Base-by-base conservation (phyloP, 306 rosid genomes). In the Macrotyloma uniflorum region DNA sequence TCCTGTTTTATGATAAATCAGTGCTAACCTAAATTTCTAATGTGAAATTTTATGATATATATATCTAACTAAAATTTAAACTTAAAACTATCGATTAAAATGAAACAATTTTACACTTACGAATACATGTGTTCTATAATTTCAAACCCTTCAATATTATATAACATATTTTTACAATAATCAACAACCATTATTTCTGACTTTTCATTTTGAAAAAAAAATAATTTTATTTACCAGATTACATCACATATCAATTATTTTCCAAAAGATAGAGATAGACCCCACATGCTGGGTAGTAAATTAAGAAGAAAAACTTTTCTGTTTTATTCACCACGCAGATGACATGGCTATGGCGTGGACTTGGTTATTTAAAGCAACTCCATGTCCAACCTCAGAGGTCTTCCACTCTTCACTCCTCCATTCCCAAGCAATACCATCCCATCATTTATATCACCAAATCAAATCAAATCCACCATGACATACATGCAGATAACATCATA, bases 311-410 rank as follows among this genome's bases (percentile, higher is more conserved):
- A 45, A 38, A 66, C 18, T 40, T 42, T 77, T 38, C 2, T 14
- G 38, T 76, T 74, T 42, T 77, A 22, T 10, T 83, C 5, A 69
- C 33, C 15, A 45, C 12, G 42, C 0, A 63, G n/a, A 79, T 75
- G 77, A 54, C 58, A 70, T 64, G 51, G 78, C 36, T 8, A 38
- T n/a, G 74, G 14, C 4, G 46, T 18, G 74, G 73, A 59, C 22
- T 20, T 40, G 10, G 11, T 32, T 82, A 82, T 70, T 70, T 70
- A 70, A 70, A 62, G 68, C 51, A 45, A 47, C 40, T 61, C 61
- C 53, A 53, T 59, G 11, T 5, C 22, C 74, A 76, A 50, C 15
- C 66, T 59, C 33, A 50, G 0, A 26, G 69, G 32, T 33, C 75
- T 36, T 32, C 42, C 11, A 70, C 1, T 46, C 40, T 16, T 36